These are phyloP conservation scores for Echeveria elegans DNA, from an alignment of 164 flowering plant genomes.

Conservation along the genomic window DNA sequence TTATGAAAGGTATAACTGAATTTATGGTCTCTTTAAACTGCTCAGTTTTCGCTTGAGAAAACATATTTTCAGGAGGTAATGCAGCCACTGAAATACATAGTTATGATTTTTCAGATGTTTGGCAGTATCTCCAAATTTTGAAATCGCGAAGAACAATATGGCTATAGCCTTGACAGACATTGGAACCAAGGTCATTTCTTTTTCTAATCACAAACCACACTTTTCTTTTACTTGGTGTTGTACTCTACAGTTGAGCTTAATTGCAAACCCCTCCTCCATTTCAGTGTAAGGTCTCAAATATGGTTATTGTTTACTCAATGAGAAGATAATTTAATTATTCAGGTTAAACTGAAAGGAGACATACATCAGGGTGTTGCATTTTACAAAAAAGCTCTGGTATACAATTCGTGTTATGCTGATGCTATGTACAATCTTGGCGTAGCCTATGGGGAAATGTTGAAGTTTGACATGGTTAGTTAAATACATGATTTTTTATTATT, in stretches of 20 bases:
- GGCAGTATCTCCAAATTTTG: conserved; percentile 93
- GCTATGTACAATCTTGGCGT: conserved; percentile 99
- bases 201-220: background rate
- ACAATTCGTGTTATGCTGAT: conserved; percentile 99
- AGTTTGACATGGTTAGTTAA: conserved; percentile 82
- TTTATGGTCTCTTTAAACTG: background rate
- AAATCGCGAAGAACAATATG: conserved; percentile 99
- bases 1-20: conserved; percentile 77
- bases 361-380: conserved; percentile 82
- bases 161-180: conserved; percentile 97
- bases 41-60: background rate
- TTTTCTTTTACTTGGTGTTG: no score
- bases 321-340: conserved; percentile 8
- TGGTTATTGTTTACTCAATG: no score
- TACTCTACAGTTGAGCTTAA: no score
- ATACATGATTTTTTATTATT: background rate
- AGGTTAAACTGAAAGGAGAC: conserved; percentile 98
- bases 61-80: background rate
- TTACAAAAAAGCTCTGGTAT: conserved; percentile 87
- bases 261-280: no score
- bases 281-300: no score
- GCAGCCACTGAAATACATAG: no score
- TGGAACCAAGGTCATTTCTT: conserved; percentile 74
- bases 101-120: conserved; percentile 56
- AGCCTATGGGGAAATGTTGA: conserved; percentile 97